Evolutionary conservation across 345 rosid genomes (phyloP), one percentile per base, ranked within the genome.

Genomic region (Anacardium occidentale): DNA sequence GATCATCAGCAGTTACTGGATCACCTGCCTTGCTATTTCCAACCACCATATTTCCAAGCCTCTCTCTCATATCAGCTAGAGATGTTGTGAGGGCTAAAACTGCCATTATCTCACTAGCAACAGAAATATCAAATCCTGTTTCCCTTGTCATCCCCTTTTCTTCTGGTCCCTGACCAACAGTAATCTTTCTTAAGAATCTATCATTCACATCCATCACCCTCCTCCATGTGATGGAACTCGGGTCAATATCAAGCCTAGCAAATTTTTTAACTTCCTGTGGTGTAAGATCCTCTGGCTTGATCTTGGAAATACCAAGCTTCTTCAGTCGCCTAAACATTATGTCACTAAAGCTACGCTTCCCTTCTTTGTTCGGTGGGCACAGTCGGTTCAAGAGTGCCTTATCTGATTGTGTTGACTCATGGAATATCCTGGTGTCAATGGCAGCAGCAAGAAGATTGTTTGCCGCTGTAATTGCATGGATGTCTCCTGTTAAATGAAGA

Each of bases 101-200:
- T 68, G 98, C 99, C 99, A 96, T 96, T 76, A 96, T 96, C 82
- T 96, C 99, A 79, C 97, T 96, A 62, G 99, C 99, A 75, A 96
- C 99, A 51, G 99, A 85, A 60, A 96, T 96, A 71, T 96, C 98
- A 73, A 96, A 96, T 62, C 98, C 91, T 0, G 99, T 93, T 82
- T 90, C 99, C 80, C 99, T 91, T 52, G 89, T 82, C 97, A 93
- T 93, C 66, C 98, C 99, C 75, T 89, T 96, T 50, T 96, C 99
- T 67, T 96, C 99, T 10, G 99, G 95, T 52, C 98, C 99, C 73
- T 89, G 98, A 9, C 99, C 99, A 55, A 96, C 22, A 10, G 92
- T 81, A 69, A 93, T 95, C 78, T 90, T 95, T 80, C 98, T 87
- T 85, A 93, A 87, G 83, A 96, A 96, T 68, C 98, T 80, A 47